These are phyloP conservation scores for Penicillium paneum DNA, from an alignment of 2,329 filamentous ascomycete species.

Conservation along the genomic window DNA sequence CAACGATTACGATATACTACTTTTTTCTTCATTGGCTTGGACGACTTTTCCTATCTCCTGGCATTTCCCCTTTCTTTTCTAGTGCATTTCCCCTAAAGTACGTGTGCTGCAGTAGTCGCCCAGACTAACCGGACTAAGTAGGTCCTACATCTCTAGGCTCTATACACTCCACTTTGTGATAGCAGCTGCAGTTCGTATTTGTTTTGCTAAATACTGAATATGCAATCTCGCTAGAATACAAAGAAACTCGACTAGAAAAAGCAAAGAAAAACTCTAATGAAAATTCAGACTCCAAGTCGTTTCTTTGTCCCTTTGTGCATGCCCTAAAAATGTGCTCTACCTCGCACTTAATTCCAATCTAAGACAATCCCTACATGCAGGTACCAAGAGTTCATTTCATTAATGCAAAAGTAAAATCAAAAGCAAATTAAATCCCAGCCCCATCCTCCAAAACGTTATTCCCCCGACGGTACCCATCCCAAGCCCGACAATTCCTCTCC, in stretches of 20 bases:
- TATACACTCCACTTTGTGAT: not conserved
- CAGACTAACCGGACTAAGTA: not conserved
- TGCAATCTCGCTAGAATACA: not conserved
- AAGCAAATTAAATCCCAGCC: not conserved
- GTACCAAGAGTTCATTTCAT: not conserved
- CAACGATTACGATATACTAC: slow-evolving; percentile 2
- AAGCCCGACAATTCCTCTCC: not conserved
- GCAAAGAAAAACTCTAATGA: not conserved
- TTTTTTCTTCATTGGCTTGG: not conserved
- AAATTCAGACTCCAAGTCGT: not conserved
- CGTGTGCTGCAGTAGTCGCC: not conserved
- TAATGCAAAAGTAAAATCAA: not conserved
- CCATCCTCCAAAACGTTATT: not conserved
- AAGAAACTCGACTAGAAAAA: not conserved
- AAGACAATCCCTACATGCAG: not conserved
- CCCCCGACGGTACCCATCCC: not conserved
- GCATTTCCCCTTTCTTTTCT: not conserved
- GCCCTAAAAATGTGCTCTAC: not conserved
- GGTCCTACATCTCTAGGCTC: not conserved
- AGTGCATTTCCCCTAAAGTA: not conserved
- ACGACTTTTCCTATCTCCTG: not conserved
- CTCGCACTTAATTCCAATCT: too few relatives aligned
- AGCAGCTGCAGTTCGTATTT: not conserved
- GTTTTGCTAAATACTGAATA: too few relatives aligned
- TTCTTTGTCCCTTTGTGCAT: not conserved